A percentile compares a stretch with the other conserved stretches of the same genome.
Conservation (phyloP, 2,329 filamentous ascomycete species). For the Knoxdaviesia capensis region DNA sequence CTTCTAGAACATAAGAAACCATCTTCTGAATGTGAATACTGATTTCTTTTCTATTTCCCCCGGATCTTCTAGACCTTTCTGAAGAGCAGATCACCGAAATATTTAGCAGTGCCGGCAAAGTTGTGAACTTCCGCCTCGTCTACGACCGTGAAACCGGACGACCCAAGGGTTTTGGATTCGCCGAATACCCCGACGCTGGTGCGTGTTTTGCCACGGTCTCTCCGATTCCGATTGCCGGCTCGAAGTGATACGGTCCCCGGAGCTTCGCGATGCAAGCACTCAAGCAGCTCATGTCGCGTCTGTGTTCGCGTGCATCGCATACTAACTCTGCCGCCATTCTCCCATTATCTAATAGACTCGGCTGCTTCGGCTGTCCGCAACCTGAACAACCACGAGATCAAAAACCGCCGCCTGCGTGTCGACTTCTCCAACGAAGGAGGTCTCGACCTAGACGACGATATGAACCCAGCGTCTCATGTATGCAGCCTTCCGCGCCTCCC, state of each 20-base stretch:
- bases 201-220: constrained; percentile 9
- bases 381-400: constrained; percentile 85
- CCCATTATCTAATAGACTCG: constrained; percentile 27
- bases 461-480: constrained; percentile 3
- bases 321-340: constrained; percentile 2
- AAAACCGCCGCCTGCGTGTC: constrained; percentile 82
- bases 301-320: background rate
- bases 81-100: constrained; percentile 94
- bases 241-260: background rate
- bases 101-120: constrained; percentile 74
- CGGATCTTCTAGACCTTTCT: constrained; percentile 48
- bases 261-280: too few species aligned
- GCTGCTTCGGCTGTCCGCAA: constrained; percentile 90
- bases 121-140: constrained; percentile 75
- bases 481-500: background rate
- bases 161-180: constrained; percentile 92
- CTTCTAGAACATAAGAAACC: too few species aligned
- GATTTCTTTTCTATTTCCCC: background rate
- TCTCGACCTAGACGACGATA: constrained; percentile 40
- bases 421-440: constrained; percentile 91
- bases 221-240: background rate
- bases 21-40: background rate
- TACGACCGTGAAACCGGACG: constrained; percentile 90
- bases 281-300: too few species aligned
- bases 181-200: constrained; percentile 86